These are phyloP conservation scores for Aspergillus quadricinctus DNA, from an alignment of 2,329 filamentous ascomycete species.

Conservation along the genomic window DNA sequence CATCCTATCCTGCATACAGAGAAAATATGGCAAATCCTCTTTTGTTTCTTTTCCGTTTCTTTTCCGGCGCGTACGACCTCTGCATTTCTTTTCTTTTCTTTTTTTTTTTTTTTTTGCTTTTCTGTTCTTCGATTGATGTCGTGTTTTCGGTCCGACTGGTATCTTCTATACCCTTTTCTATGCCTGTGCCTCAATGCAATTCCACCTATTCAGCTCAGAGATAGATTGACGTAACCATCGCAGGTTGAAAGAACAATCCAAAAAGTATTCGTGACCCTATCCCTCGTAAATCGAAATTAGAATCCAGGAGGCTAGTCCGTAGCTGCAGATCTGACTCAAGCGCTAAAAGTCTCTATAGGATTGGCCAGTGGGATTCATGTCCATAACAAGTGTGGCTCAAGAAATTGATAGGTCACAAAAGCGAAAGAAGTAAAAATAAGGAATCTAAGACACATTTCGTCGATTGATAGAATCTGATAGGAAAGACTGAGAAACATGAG, in stretches of 20 bases:
- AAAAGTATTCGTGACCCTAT: neutral
- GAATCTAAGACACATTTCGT: neutral
- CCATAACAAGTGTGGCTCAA: neutral
- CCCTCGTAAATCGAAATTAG: neutral
- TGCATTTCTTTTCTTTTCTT: neutral
- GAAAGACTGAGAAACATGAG: constrained; percentile 2
- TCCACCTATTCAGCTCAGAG: neutral
- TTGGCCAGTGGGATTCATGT: neutral
- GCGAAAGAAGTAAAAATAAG: neutral
- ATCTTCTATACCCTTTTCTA: neutral
- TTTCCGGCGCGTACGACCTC: neutral
- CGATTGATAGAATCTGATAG: neutral
- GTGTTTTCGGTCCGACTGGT: neutral
- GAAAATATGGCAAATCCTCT: neutral
- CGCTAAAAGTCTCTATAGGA: neutral
- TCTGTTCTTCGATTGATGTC: too few relatives aligned
- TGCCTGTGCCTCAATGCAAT: neutral
- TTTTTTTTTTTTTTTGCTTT: too few relatives aligned
- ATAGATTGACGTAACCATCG: too few relatives aligned
- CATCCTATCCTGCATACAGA: neutral
- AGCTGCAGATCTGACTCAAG: neutral
- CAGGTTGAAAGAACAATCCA: neutral
- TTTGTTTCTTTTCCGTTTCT: neutral
- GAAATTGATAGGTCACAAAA: neutral
- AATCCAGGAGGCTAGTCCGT: neutral